These are phyloP conservation scores for Ophiosphaerella korrae DNA, from an alignment of 2,329 filamentous ascomycete species.

Conservation along the genomic window DNA sequence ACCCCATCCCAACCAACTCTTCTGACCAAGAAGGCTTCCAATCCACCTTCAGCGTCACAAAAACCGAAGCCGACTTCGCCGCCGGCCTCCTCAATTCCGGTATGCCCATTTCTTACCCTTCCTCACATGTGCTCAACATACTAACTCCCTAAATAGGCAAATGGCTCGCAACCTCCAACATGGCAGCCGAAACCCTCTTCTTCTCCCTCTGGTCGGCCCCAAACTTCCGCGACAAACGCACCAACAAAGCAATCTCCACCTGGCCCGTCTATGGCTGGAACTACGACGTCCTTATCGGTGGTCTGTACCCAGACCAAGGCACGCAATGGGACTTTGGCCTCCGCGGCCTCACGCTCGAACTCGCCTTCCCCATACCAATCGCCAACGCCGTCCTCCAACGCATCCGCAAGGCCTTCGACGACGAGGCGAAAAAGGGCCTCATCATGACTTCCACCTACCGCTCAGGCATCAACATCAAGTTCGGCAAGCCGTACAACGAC, in stretches of 20 bases:
- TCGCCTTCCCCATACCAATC: conserved; percentile 57
- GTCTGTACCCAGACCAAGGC: conserved; percentile 54
- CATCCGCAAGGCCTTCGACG: conserved; percentile 57
- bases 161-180: conserved; percentile 54
- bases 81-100: conserved; percentile 54
- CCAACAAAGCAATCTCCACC: conserved; percentile 48
- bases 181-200: conserved; percentile 57
- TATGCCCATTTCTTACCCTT: not conserved
- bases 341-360: conserved; percentile 57
- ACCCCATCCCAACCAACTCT: conserved; percentile 49
- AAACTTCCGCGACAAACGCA: conserved; percentile 60
- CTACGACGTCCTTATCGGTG: conserved; percentile 60
- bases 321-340: conserved; percentile 59
- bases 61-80: conserved; percentile 51
- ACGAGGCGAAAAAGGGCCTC: conserved; percentile 50
- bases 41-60: conserved; percentile 58
- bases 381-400: conserved; percentile 58
- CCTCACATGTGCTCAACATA: not conserved
- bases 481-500: conserved; percentile 56
- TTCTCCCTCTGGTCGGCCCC: conserved; percentile 57
- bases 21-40: conserved; percentile 57
- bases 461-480: conserved; percentile 60
- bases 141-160: conserved; percentile 34
- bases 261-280: conserved; percentile 62
- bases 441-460: conserved; percentile 59